phyloP scores from a whole-genome alignment of 345 rosid species.

The Eucalyptus sp. region DNA sequence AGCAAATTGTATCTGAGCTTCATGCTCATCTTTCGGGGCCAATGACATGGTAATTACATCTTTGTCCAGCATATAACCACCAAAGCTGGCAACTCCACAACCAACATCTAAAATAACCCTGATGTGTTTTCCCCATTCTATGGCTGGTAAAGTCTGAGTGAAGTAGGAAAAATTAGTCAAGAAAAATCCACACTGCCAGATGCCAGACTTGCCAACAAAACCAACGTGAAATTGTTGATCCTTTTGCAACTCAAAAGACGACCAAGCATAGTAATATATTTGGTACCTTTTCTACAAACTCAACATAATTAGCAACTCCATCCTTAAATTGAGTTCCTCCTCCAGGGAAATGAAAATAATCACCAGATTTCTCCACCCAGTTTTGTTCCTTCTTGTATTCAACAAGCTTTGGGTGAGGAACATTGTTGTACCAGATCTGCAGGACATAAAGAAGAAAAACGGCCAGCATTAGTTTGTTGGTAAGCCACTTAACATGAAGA shows the following conservation, averaged over 20 bases:
- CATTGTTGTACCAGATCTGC: constrained; percentile 76
- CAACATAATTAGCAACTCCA: constrained; percentile 62
- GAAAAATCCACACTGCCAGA: background rate
- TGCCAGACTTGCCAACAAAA: background rate
- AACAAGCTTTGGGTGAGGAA: constrained; percentile 92
- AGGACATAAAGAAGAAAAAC: background rate
- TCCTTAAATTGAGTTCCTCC: constrained; percentile 93
- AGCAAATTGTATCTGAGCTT: constrained; percentile 97
- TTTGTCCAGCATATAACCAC: constrained; percentile 70
- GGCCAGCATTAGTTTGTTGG: background rate
- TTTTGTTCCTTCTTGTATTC: constrained; percentile 93
- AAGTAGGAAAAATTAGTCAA: background rate
- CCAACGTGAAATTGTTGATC: background rate
- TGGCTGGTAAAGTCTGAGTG: constrained; percentile 48
- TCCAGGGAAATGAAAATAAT: constrained; percentile 71
- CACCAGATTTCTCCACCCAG: constrained; percentile 71
- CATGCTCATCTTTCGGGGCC: constrained; percentile 97
- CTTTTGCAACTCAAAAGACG: background rate
- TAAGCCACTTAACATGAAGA: background rate
- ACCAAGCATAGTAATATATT: background rate
- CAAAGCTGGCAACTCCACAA: constrained; percentile 92
- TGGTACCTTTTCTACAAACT: constrained; percentile 52
- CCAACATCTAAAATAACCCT: constrained; percentile 85
- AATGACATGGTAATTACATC: constrained; percentile 84
- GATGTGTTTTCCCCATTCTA: constrained; percentile 59